Evolutionary conservation across 2,329 filamentous ascomycete genomes (phyloP).

Genomic region (Scedosporium dehoogii): DNA sequence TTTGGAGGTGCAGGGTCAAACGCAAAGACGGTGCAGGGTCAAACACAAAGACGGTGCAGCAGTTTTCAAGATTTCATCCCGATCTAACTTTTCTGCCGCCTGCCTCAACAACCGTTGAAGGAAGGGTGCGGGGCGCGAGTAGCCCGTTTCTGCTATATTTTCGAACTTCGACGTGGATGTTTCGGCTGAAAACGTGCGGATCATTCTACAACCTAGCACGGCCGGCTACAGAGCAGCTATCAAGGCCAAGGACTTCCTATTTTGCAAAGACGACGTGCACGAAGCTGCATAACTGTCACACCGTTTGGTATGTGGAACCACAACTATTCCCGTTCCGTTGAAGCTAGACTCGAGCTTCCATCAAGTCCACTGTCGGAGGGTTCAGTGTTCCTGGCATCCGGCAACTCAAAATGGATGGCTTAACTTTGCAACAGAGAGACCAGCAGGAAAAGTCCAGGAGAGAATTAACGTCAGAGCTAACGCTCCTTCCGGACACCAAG

Average conservation of each 20-base stretch:
- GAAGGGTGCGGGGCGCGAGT: too few species aligned
- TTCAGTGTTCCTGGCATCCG: constrained; percentile 26
- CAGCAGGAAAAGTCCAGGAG: constrained; percentile 13
- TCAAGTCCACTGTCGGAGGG: constrained; percentile 22
- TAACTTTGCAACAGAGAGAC: constrained; percentile 14
- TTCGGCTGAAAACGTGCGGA: not conserved
- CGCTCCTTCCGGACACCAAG: not conserved
- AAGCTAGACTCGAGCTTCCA: constrained; percentile 16
- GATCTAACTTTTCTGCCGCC: constrained; percentile 26
- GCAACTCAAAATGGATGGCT: constrained; percentile 18
- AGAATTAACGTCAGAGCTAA: constrained; percentile 14
- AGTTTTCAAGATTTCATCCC: constrained; percentile 18
- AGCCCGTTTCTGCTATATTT: constrained; percentile 15
- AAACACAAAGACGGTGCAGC: constrained; percentile 22
- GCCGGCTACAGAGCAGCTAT: constrained; percentile 13
- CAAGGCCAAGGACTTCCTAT: constrained; percentile 16
- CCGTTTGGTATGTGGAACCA: not conserved
- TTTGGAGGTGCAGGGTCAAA: constrained; percentile 16
- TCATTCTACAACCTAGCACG: constrained; percentile 10
- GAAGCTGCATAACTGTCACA: not conserved
- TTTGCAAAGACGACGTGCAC: constrained; percentile 9
- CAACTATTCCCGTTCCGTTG: constrained; percentile 12
- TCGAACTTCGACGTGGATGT: constrained; percentile 8
- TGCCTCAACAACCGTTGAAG: constrained; percentile 20
- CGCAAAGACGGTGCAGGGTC: too few species aligned